Base-by-base conservation (phyloP, 306 rosid genomes). In the Amphicarpaea edgeworthii region DNA sequence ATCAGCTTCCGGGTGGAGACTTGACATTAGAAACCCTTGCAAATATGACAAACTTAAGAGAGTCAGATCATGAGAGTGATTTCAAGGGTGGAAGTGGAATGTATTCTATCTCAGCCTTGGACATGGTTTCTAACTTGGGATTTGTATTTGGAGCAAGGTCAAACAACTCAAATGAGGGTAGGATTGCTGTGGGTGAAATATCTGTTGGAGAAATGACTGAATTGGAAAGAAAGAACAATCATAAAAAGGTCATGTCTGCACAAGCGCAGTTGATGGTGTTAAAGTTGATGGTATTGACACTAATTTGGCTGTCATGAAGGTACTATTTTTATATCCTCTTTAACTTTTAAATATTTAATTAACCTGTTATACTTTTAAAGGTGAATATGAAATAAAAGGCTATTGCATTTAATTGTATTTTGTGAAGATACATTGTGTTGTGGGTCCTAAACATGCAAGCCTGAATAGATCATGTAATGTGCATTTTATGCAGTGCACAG, bases 1-100 rank as follows among this genome's bases (percentile, higher is more conserved):
- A 96, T 55, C 93, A 90, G 82, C 90, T 96, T 58, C 99, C 99
- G 17, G 98, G 99, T 66, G 98, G 99, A 75, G 99, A 96, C 83
- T 77, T 93, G 82, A 93, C 93, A 84, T 87, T 93, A 79, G 99
- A 96, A 90, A 85, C 92, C 82, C 86, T 92, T 80, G 97, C 97
- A 67, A 84, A 76, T 76, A 85, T 90, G 91, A 83, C 83, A 37
- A 82, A 84, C 68, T 21, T 62, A 14, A 80, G 87, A 75, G 93
- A 88, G 79, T 60, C 65, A 51, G 89, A 83, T 74, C 73, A 41
- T 20, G 73, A 75, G 20, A 83, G 81, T 71, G 87, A 57, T 55
- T 73, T 82, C 28, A 83, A 17, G 77, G 81, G 78, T 24, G 86
- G 77, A 69, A 83, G 77, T 79, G 93, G 96, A 78, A 90, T 90